Evolutionary conservation across 768 basidiomycete species (phyloP).

Genomic region (Xerocomellus intermedius): DNA sequence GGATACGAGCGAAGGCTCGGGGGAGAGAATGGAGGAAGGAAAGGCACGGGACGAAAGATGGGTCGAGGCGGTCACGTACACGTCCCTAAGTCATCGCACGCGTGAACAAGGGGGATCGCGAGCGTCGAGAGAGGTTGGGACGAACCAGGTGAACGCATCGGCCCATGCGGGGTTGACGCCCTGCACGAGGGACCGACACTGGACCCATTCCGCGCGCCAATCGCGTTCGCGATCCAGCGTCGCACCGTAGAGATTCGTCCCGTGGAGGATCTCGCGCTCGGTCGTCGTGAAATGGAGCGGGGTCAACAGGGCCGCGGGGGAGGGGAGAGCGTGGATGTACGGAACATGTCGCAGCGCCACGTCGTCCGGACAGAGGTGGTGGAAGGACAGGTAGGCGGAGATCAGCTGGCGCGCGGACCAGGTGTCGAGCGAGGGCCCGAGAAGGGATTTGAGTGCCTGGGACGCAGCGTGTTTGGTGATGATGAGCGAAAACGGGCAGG

Average conservation of each 20-base stretch:
- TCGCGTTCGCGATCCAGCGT: conserved; percentile 60
- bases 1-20: conserved; percentile 49
- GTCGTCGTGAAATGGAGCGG: conserved; percentile 64
- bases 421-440: conserved; percentile 32
- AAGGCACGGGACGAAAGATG: conserved; percentile 88
- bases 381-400: conserved; percentile 62
- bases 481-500: conserved; percentile 64
- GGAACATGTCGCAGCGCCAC: conserved; percentile 40
- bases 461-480: conserved; percentile 55
- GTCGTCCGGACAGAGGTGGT: conserved; percentile 48
- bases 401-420: conserved; percentile 71
- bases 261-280: conserved; percentile 68
- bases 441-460: conserved; percentile 41
- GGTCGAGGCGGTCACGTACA: conserved; percentile 69
- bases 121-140: background rate
- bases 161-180: conserved; percentile 42
- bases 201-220: conserved; percentile 63
- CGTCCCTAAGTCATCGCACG: conserved; percentile 53
- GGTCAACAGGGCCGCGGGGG: conserved; percentile 55
- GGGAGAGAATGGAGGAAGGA: conserved; percentile 75
- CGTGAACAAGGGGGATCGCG: conserved; percentile 23
- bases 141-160: conserved; percentile 65
- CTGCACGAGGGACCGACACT: conserved; percentile 46
- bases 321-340: conserved; percentile 72
- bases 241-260: conserved; percentile 81